Evolutionary conservation across 768 basidiomycete species (phyloP), one percentile per base, ranked within the genome.

Genomic region (Tricholoma matsutake): DNA sequence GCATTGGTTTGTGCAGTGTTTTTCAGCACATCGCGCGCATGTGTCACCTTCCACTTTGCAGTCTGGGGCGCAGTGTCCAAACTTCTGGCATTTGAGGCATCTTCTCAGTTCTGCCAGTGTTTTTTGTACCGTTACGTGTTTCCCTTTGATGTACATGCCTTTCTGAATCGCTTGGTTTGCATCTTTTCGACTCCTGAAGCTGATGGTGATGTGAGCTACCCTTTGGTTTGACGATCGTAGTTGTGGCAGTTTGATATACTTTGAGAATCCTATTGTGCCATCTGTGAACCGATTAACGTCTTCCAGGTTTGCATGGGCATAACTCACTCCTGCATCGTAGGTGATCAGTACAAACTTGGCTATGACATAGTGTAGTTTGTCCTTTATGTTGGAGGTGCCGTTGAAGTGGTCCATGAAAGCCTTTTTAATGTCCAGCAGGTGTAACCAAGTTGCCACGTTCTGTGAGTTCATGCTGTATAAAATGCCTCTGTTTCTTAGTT

Each of bases 211-310:
- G 52, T 72, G 69, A 0, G 72, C 72, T 0, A 61, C 57, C 2
- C 51, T 56, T 55, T 75, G 76, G 0, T 43, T 55, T 6, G 18
- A 18, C 0, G 14, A 2, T 1, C 72, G 58, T 2, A 55, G 20
- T 7, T 65, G 61, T 0, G 57, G n/a, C 0, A 68, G 63, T 45
- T 75, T 76, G n/a, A 76, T 69, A n/a, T n/a, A n/a, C n/a, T n/a
- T n/a, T n/a, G n/a, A n/a, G n/a, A n/a, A n/a, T n/a, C n/a, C n/a
- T n/a, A n/a, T n/a, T n/a, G n/a, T n/a, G n/a, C n/a, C n/a, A n/a
- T 64, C 9, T 5, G 31, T 18, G 0, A 71, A 37, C 16, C 43
- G 47, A 29, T 63, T 71, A 14, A 58, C 61, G 0, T 52, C 13
- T 35, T 74, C 72, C 0, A 69, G 25, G 5, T 5, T 14, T 1